A percentile compares a stretch with the other conserved stretches of the same genome.
These are phyloP conservation scores for Magnusiomyces paraingens DNA, from an alignment of 1,139 yeast species.

Conservation along the genomic window DNA sequence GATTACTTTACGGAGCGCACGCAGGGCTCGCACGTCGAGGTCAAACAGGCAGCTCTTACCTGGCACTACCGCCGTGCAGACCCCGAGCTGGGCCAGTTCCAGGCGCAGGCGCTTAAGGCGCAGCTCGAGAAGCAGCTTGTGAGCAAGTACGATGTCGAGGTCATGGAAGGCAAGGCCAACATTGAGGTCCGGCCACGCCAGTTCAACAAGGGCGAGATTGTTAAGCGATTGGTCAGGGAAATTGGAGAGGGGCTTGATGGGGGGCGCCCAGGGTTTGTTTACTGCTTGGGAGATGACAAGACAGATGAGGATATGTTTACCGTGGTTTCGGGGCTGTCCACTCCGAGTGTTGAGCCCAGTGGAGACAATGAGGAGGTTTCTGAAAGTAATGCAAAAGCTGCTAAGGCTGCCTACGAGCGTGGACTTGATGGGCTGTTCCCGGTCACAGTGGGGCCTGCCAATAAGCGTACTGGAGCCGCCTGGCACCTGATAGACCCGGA, in stretches of 20 bases:
- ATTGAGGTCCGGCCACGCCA: slow-evolving; percentile 91
- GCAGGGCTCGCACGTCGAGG: slow-evolving; percentile 83
- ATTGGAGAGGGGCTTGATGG: slow-evolving; percentile 1
- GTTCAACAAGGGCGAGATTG: slow-evolving; percentile 96
- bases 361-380: neutral
- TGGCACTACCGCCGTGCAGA: slow-evolving; percentile 98
- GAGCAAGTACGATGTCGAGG: slow-evolving; percentile 73
- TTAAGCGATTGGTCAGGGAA: slow-evolving; percentile 53
- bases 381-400: slow-evolving; percentile 8
- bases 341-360: slow-evolving; percentile 6
- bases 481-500: slow-evolving; percentile 83
- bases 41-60: slow-evolving; percentile 86
- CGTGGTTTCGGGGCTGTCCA: slow-evolving; percentile 44
- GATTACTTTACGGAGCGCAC: slow-evolving; percentile 74
- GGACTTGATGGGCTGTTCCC: slow-evolving; percentile 51
- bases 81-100: slow-evolving; percentile 85
- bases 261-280: slow-evolving; percentile 63
- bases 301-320: slow-evolving; percentile 98
- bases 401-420: slow-evolving; percentile 21
- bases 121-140: slow-evolving; percentile 58
- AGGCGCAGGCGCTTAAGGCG: slow-evolving; percentile 66
- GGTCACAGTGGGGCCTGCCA: slow-evolving; percentile 92
- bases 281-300: slow-evolving; percentile 91
- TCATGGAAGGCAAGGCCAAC: slow-evolving; percentile 97
- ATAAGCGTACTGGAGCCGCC: slow-evolving; percentile 80